Conservation (phyloP, 176 grass and related monocot species). For the Cymbopogon citratus region DNA sequence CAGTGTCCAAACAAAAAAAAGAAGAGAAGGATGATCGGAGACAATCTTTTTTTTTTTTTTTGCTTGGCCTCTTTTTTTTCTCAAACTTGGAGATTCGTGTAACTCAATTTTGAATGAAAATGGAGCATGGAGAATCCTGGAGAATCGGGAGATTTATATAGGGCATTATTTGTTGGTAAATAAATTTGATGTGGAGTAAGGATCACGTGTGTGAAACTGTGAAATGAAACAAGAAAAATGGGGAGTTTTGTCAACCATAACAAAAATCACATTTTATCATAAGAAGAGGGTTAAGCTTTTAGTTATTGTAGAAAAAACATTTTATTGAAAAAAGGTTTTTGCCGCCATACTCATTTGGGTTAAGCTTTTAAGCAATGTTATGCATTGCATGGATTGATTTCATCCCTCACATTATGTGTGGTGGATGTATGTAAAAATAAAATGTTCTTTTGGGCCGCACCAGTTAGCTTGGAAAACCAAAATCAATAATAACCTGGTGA, state of each 20-base stretch:
- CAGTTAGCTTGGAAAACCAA: background rate
- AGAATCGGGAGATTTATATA: constrained; percentile 15
- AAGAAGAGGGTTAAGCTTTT: background rate
- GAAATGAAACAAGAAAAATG: background rate
- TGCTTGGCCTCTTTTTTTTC: background rate
- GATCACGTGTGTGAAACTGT: constrained; percentile 1
- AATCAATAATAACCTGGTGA: background rate
- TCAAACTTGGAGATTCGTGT: background rate
- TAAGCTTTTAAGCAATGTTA: background rate
- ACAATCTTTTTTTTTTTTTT: background rate
- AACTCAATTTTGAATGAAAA: background rate
- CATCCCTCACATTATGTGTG: background rate
- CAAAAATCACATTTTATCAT: background rate
- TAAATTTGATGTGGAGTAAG: background rate
- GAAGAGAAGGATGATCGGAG: background rate
- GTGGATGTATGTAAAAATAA: background rate
- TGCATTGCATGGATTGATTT: background rate
- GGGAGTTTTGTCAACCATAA: background rate
- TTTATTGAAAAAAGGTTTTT: background rate
- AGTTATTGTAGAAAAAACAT: background rate
- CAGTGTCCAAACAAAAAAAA: background rate
- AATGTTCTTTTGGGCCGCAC: background rate
- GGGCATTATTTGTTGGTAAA: background rate
- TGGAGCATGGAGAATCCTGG: background rate
- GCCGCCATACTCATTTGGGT: too few species aligned